These are phyloP conservation scores for Rhizopogon vulgaris DNA, from an alignment of 768 basidiomycete genomes.

Conservation along the genomic window DNA sequence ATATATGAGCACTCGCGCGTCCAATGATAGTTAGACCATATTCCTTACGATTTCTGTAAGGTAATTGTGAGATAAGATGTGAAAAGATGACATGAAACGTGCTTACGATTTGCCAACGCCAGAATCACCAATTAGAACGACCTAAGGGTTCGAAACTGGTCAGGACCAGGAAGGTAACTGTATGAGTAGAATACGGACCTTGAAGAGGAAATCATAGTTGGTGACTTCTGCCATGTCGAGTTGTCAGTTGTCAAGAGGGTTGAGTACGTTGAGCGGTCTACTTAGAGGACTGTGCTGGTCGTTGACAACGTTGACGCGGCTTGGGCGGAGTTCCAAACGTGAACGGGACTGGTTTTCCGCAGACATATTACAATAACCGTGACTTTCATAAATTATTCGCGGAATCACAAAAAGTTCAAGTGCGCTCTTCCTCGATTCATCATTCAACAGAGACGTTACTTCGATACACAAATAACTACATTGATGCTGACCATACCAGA, in stretches of 20 bases:
- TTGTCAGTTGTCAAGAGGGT: background rate
- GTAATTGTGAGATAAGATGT: background rate
- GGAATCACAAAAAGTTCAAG: too few species aligned
- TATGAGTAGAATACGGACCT: conserved; percentile 46
- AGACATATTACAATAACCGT: too few species aligned
- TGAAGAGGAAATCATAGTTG: conserved; percentile 99
- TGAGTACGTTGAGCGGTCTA: conserved; percentile 4
- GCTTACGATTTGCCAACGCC: conserved; percentile 99
- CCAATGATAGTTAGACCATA: background rate
- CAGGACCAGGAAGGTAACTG: background rate
- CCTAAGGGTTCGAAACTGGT: conserved; percentile 40
- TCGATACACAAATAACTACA: too few species aligned
- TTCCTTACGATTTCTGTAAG: conserved; percentile 28
- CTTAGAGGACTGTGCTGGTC: conserved; percentile 3
- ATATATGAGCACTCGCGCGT: conserved; percentile 5
- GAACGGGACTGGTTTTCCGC: too few species aligned
- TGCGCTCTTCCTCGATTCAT: too few species aligned
- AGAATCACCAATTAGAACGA: conserved; percentile 98
- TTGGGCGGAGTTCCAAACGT: conserved; percentile 27
- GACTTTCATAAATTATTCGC: too few species aligned
- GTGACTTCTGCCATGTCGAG: conserved; percentile 78
- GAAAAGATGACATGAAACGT: conserved; percentile 8
- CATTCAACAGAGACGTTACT: too few species aligned
- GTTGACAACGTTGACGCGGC: background rate
- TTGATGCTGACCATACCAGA: too few species aligned